Conservation (phyloP, 208 protist genomes). For the Crithidia brevicula region DNA sequence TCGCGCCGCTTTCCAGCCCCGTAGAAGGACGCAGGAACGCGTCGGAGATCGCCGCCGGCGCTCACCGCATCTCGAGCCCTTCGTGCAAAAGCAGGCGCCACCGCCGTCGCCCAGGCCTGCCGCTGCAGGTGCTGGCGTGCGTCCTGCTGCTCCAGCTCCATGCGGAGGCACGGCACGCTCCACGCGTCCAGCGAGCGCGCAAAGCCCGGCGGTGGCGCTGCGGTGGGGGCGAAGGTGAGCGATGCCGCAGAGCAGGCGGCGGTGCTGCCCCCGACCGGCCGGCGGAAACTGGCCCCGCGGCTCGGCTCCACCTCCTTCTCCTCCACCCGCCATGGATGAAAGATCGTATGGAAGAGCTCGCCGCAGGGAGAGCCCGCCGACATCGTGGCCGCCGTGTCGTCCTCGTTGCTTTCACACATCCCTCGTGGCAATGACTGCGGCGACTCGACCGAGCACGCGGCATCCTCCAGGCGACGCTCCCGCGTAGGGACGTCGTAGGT, state of each 20-base stretch:
- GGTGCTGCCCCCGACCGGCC: not conserved
- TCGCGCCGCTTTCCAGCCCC: conserved; percentile 19
- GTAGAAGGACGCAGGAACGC: conserved; percentile 15
- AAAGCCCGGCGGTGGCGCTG: not conserved
- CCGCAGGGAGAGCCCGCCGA: not conserved
- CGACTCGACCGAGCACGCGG: conserved; percentile 23
- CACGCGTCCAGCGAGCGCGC: conserved; percentile 16
- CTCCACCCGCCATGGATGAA: conserved; percentile 17
- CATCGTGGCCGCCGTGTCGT: conserved; percentile 3
- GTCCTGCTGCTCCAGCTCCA: conserved; percentile 32
- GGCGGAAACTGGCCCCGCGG: conserved; percentile 6
- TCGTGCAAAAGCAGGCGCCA: not conserved
- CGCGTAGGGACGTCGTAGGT: conserved; percentile 70
- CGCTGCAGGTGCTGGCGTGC: conserved; percentile 29
- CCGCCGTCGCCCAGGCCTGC: conserved; percentile 19
- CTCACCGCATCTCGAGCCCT: not conserved
- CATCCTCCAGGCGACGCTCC: conserved; percentile 47
- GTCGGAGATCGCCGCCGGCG: not conserved
- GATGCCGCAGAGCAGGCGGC: not conserved
- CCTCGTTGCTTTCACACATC: conserved; percentile 13
- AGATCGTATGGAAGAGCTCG: conserved; percentile 22
- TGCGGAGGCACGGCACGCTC: conserved; percentile 24
- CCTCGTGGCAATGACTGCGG: not conserved
- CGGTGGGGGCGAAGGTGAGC: not conserved
- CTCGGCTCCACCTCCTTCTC: conserved; percentile 16